These are phyloP conservation scores for Combretum micranthum DNA, from an alignment of 345 rosid species.

Conservation along the genomic window DNA sequence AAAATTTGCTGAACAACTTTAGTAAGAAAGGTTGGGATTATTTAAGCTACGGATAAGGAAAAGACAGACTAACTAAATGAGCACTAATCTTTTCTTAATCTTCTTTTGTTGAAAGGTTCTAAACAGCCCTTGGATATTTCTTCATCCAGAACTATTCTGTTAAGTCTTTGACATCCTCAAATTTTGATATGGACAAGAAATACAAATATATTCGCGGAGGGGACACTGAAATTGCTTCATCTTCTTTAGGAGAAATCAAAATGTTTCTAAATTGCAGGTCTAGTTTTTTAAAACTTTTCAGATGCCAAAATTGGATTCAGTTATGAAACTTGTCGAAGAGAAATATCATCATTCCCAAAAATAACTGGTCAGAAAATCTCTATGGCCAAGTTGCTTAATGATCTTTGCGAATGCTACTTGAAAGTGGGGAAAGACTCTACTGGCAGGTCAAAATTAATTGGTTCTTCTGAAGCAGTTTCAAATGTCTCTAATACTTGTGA, in stretches of 20 bases:
- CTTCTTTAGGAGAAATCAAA: conserved; percentile 19
- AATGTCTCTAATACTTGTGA: conserved; percentile 3
- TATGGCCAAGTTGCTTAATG: conserved; percentile 16
- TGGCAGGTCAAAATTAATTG: conserved; percentile 1
- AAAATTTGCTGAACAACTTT: no score
- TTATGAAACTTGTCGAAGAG: conserved; percentile 18
- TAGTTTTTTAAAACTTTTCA: conserved; percentile 5
- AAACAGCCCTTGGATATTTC: not conserved
- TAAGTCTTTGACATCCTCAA: not conserved
- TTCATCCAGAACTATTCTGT: conserved; percentile 4
- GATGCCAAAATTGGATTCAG: conserved; percentile 12
- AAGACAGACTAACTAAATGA: not conserved
- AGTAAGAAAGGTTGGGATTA: no score
- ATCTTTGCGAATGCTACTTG: conserved; percentile 18
- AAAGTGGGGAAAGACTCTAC: conserved; percentile 8
- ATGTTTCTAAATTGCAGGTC: conserved; percentile 11
- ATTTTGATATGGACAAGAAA: not conserved
- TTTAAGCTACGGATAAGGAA: no score
- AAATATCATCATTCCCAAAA: conserved; percentile 12
- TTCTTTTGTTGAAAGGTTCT: conserved; percentile 4
- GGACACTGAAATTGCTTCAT: conserved; percentile 16
- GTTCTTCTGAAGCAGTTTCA: conserved; percentile 6
- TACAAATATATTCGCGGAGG: conserved; percentile 5
- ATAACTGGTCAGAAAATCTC: conserved; percentile 13
- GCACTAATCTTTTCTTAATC: not conserved